Base-by-base conservation (phyloP, 805 yeast species). In the Hanseniaspora jakobsenii region DNA sequence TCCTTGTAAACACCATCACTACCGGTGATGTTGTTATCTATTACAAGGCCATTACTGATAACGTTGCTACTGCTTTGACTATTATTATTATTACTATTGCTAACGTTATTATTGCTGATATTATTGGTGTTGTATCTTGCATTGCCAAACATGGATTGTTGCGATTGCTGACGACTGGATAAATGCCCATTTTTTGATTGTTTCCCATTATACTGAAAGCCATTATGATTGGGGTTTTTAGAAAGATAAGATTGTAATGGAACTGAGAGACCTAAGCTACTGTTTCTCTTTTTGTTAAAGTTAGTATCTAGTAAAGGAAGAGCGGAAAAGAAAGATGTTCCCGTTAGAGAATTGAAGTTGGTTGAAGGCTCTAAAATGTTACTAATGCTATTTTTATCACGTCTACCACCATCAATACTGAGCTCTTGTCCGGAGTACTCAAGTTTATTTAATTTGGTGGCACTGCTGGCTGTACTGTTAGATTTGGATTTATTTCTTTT, bases 281-380 rank as follows among this genome's bases (percentile, higher is more conserved):
- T 41, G 29, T 41, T 41, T 34, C 45, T 26, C n/a, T 41, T 41
- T 28, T 34, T 32, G 4, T 22, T 17, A 27, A n/a, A n/a, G n/a
- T 41, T 36, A 3, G 21, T 28, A 14, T 41, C 45, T 19, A 26
- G 29, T 3, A 41, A 32, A 21, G 38, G 28, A 9, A 18, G 9
- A 28, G 19, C 27, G 12, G 32, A 19, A 18, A 12, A 21, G 16
- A 41, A 41, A 3, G 34, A 34, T 10, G 34, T 32, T 4, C 22
- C 13, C 8, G 7, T 27, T 2, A n/a, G 19, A 2, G 23, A 22
- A 34, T 14, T 30, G 36, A 28, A 34, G n/a, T 34, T 30, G 16
- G 27, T 21, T 4, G 35, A 16, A 21, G 18, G 23, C 6, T 41
- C 34, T 6, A 41, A n/a, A 13, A 14, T 21, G 5, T 34, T 27